phyloP scores from a whole-genome alignment of 495 filamentous ascomycete species.

The Aspergillus ostianus region DNA sequence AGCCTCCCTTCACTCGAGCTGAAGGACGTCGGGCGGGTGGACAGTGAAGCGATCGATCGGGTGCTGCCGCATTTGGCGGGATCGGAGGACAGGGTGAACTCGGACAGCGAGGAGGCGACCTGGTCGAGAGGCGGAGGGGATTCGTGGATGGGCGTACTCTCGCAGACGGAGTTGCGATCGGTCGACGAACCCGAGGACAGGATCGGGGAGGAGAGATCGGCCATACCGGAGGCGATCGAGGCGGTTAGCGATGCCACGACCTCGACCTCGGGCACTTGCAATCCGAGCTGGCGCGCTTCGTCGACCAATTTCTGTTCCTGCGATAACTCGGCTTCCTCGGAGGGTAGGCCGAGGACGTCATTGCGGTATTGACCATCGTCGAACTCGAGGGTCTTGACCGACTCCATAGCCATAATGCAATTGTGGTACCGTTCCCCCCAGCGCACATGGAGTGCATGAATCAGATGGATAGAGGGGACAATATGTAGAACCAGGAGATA shows the following conservation, averaged over 20 bases:
- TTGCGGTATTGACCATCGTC: conserved; percentile 41
- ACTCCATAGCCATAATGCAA: conserved; percentile 20
- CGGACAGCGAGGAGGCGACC: conserved; percentile 35
- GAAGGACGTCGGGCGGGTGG: conserved; percentile 43
- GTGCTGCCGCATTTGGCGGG: conserved; percentile 35
- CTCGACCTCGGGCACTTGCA: conserved; percentile 38
- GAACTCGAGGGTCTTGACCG: conserved; percentile 10
- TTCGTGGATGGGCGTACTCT: conserved; percentile 30
- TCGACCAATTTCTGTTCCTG: conserved; percentile 37
- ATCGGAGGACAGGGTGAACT: conserved; percentile 38
- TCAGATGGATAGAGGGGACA: not conserved
- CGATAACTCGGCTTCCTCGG: conserved; percentile 36
- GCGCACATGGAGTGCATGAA: conserved; percentile 14
- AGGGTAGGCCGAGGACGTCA: conserved; percentile 36
- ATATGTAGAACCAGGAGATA: not conserved
- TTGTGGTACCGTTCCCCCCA: conserved; percentile 9
- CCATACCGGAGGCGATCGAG: conserved; percentile 38
- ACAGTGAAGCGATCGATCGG: conserved; percentile 42
- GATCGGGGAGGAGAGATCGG: conserved; percentile 38
- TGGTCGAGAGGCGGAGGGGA: conserved; percentile 30
- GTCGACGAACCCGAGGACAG: conserved; percentile 41
- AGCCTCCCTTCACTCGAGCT: conserved; percentile 39
- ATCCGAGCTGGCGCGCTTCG: conserved; percentile 40
- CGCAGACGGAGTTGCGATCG: conserved; percentile 36
- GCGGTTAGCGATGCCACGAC: conserved; percentile 40